Percentiles rank a stretch among this genome's conserved stretches.
Conservation (phyloP, 352 stramenopile genomes). For the Globisporangium apiculatum region DNA sequence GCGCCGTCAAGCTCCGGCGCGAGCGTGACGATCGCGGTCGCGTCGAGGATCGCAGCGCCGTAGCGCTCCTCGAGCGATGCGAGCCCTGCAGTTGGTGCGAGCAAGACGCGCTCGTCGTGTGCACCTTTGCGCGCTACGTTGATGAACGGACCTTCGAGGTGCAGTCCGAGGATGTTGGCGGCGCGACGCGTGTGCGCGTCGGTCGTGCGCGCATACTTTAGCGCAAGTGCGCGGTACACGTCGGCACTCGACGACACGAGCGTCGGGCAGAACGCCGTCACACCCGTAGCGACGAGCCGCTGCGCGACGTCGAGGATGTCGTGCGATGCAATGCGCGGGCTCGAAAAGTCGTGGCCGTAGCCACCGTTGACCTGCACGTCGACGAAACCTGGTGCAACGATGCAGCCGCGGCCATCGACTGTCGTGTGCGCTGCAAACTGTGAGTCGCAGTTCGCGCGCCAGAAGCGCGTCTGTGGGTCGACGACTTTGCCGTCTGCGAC, state of each 20-base stretch:
- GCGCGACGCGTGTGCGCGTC: constrained; percentile 23
- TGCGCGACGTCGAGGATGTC: constrained; percentile 43
- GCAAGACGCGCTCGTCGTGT: constrained; percentile 60
- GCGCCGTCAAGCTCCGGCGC: constrained; percentile 80
- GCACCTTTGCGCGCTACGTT: constrained; percentile 68
- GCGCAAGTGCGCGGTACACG: constrained; percentile 53
- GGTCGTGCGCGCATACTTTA: constrained; percentile 33
- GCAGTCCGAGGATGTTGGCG: constrained; percentile 76
- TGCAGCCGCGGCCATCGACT: constrained; percentile 63
- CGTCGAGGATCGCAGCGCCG: constrained; percentile 27
- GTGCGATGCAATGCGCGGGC: constrained; percentile 27
- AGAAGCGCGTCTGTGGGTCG: constrained; percentile 53
- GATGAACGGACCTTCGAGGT: constrained; percentile 90
- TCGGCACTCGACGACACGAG: constrained; percentile 68
- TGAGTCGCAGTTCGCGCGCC: constrained; percentile 15
- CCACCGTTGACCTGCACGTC: constrained; percentile 89
- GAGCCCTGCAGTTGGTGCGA: constrained; percentile 28
- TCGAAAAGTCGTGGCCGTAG: constrained; percentile 85
- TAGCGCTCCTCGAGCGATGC: constrained; percentile 47
- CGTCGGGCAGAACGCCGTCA: constrained; percentile 87
- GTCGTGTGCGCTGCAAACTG: constrained; percentile 35
- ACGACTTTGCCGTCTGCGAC: constrained; percentile 43
- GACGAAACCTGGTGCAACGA: constrained; percentile 83
- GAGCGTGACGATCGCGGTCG: constrained; percentile 80
- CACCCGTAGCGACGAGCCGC: constrained; percentile 51